Evolutionary conservation across 306 rosid species (phyloP).

Genomic region (Castanea sativa): DNA sequence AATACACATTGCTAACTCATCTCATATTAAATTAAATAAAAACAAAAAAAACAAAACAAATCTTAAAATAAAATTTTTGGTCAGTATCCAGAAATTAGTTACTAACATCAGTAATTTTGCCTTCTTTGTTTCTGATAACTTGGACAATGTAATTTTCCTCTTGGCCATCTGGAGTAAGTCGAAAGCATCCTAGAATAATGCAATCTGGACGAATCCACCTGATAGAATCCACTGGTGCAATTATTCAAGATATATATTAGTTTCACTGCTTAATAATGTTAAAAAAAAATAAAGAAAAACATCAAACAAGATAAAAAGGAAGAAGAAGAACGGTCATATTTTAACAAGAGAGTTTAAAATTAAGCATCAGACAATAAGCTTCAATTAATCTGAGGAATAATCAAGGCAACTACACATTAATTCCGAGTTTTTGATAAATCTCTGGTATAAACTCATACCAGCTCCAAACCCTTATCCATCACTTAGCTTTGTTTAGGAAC

Average conservation of each 20-base stretch:
- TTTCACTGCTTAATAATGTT: conserved; percentile 21
- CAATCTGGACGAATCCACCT: conserved; percentile 84
- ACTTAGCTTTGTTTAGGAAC: background rate
- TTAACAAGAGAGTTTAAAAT: background rate
- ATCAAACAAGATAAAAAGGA: too few relatives aligned
- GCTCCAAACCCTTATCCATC: background rate
- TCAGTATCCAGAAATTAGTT: conserved; percentile 10
- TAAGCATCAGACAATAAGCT: background rate
- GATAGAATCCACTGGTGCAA: conserved; percentile 81
- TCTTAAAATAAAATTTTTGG: background rate
- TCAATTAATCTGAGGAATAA: background rate
- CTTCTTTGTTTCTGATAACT: conserved; percentile 65
- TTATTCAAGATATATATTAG: conserved; percentile 32
- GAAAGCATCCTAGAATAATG: conserved; percentile 83
- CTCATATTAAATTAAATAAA: background rate
- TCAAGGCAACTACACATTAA: background rate
- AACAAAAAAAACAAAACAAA: background rate
- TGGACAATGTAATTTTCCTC: conserved; percentile 80
- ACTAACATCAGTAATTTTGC: conserved; percentile 71
- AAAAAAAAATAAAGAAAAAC: background rate
- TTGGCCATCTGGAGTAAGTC: conserved; percentile 60
- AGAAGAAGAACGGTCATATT: background rate
- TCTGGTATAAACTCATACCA: background rate
- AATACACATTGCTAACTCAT: conserved; percentile 10
- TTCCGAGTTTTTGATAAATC: background rate